Conservation (phyloP, 306 rosid species). For the Herpetospermum pedunculosum region DNA sequence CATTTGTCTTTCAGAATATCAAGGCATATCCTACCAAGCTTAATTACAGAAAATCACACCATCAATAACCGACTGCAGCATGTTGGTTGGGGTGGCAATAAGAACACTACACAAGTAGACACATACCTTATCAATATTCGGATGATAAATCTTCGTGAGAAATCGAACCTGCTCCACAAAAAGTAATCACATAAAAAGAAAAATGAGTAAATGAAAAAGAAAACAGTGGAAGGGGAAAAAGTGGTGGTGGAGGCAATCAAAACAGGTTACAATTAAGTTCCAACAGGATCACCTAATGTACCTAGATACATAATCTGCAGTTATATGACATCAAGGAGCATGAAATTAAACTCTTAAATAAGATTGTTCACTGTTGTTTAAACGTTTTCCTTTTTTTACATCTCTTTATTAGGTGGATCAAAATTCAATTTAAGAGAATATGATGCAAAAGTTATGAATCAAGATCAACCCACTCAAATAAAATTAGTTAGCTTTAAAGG, state of each 20-base stretch:
- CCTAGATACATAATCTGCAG: neutral
- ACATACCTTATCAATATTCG: slow-evolving; percentile 90
- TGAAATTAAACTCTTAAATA: neutral
- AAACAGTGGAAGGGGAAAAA: neutral
- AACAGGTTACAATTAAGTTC: neutral
- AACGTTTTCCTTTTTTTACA: neutral
- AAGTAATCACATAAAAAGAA: neutral
- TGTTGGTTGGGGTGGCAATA: neutral
- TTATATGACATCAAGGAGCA: neutral
- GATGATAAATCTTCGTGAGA: slow-evolving; percentile 92
- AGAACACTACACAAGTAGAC: neutral
- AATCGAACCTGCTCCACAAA: slow-evolving; percentile 65
- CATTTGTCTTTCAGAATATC: slow-evolving; percentile 23
- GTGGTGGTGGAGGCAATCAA: neutral
- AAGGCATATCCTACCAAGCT: slow-evolving; percentile 24
- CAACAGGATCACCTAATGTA: neutral
- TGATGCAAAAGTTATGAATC: neutral
- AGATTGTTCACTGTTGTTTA: neutral
- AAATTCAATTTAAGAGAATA: neutral
- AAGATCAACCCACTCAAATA: neutral
- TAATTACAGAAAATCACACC: neutral
- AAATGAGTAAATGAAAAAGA: slow-evolving; percentile 4
- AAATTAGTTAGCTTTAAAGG: neutral
- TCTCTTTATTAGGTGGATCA: neutral
- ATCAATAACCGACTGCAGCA: neutral